Conservation (phyloP, 1,139 yeast species). For the Yamadazyma triangularis region DNA sequence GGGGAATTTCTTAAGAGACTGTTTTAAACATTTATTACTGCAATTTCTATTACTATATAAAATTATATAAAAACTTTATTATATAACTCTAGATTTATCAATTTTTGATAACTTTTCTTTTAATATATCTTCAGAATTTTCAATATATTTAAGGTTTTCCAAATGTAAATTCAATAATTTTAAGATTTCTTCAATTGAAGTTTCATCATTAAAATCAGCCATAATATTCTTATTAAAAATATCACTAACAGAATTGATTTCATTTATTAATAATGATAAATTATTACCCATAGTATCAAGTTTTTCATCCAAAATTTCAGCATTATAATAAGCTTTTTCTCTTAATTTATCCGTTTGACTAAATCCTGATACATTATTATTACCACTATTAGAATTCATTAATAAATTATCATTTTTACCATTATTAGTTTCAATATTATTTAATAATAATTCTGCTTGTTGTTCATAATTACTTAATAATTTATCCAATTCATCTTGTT, state of each 20-base stretch:
- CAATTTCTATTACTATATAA: no score
- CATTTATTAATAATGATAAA: slow-evolving; percentile 71
- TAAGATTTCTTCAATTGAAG: slow-evolving; percentile 63
- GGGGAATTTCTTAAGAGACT: no score
- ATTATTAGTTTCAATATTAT: slow-evolving; percentile 30
- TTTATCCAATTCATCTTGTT: slow-evolving; percentile 85
- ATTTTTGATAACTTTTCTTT: slow-evolving; percentile 63
- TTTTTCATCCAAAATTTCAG: slow-evolving; percentile 81
- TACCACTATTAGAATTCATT: slow-evolving; percentile 7
- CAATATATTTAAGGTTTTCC: slow-evolving; percentile 86
- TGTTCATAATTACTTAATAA: slow-evolving; percentile 80
- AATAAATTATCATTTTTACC: slow-evolving; percentile 10
- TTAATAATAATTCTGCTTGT: slow-evolving; percentile 65
- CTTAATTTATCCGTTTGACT: slow-evolving; percentile 76
- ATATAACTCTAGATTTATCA: no score
- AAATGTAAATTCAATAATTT: slow-evolving; percentile 83
- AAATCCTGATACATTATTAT: slow-evolving; percentile 15
- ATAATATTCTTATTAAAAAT: slow-evolving; percentile 61
- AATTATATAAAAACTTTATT: no score
- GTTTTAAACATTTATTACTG: no score
- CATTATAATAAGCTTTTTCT: slow-evolving; percentile 83
- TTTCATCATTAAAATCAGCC: slow-evolving; percentile 32
- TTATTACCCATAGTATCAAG: slow-evolving; percentile 73
- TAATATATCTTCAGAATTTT: slow-evolving; percentile 62
- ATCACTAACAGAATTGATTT: slow-evolving; percentile 82